Evolutionary conservation across 768 basidiomycete genomes (phyloP).

Genomic region (Guyanaporus albipodus): DNA sequence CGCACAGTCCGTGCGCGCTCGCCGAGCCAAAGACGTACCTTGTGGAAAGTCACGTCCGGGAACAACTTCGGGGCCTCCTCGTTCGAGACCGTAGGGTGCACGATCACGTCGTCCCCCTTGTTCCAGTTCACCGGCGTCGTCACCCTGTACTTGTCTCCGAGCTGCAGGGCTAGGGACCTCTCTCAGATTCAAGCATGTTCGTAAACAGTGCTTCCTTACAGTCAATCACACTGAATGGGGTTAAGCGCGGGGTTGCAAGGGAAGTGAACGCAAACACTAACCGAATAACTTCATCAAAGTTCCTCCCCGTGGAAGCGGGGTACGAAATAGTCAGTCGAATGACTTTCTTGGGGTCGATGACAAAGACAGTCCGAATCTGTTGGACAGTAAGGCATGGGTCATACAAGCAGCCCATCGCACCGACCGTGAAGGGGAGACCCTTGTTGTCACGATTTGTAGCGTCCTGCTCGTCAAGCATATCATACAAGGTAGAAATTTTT

Average conservation of each 20-base stretch:
- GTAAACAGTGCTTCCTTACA: slow-evolving; percentile 38
- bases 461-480: slow-evolving; percentile 97
- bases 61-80: slow-evolving; percentile 92
- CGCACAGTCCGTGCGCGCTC: not conserved
- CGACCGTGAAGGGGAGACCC: slow-evolving; percentile 90
- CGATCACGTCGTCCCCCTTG: slow-evolving; percentile 90
- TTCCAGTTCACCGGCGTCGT: slow-evolving; percentile 96
- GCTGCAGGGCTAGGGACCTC: slow-evolving; percentile 61
- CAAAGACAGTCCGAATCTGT: slow-evolving; percentile 91
- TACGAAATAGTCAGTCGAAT: slow-evolving; percentile 89
- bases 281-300: slow-evolving; percentile 75
- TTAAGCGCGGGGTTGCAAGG: slow-evolving; percentile 3
- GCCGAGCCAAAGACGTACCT: slow-evolving; percentile 43
- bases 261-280: slow-evolving; percentile 17
- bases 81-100: slow-evolving; percentile 77
- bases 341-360: slow-evolving; percentile 95
- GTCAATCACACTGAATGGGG: slow-evolving; percentile 65
- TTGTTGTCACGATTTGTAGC: slow-evolving; percentile 81
- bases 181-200: slow-evolving; percentile 29
- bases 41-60: slow-evolving; percentile 76
- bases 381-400: not conserved
- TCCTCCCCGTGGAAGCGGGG: slow-evolving; percentile 94
- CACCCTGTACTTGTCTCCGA: slow-evolving; percentile 80
- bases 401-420: not conserved
- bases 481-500: slow-evolving; percentile 80